Evolutionary conservation across 2,329 filamentous ascomycete genomes (phyloP).

Genomic region (Diatrype stigma): DNA sequence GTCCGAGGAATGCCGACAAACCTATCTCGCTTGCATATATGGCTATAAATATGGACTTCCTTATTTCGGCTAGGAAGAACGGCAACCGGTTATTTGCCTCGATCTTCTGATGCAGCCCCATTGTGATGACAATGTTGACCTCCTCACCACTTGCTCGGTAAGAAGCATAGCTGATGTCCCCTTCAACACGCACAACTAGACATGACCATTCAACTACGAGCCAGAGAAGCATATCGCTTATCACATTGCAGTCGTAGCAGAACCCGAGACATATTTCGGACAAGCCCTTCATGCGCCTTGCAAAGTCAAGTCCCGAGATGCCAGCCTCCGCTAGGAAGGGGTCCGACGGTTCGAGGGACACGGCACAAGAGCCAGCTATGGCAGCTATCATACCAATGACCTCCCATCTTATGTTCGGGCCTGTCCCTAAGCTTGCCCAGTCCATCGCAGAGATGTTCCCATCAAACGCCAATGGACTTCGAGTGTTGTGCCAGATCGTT

Average conservation of each 20-base stretch:
- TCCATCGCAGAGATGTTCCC: conserved; percentile 23
- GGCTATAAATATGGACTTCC: conserved; percentile 19
- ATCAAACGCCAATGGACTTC: conserved; percentile 23
- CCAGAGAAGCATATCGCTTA: conserved; percentile 31
- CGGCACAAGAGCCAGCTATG: conserved; percentile 23
- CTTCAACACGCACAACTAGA: conserved; percentile 20
- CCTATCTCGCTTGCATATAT: conserved; percentile 28
- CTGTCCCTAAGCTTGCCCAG: conserved; percentile 25
- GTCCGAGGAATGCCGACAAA: conserved; percentile 27
- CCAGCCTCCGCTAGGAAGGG: conserved; percentile 23
- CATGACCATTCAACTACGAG: conserved; percentile 22
- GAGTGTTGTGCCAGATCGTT: conserved; percentile 30
- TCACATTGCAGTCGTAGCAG: conserved; percentile 27
- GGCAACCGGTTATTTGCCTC: conserved; percentile 24
- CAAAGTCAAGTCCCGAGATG: conserved; percentile 20
- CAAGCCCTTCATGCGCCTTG: conserved; percentile 25
- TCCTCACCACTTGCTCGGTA: conserved; percentile 29
- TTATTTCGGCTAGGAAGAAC: conserved; percentile 28
- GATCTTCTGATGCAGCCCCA: conserved; percentile 29
- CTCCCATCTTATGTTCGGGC: conserved; percentile 30
- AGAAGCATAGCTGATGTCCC: conserved; percentile 23
- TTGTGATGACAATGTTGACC: conserved; percentile 24
- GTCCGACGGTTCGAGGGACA: conserved; percentile 22
- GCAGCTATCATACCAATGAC: conserved; percentile 30
- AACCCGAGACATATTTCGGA: conserved; percentile 26